Evolutionary conservation across 2,329 filamentous ascomycete genomes (phyloP).

Genomic region (Fonsecaea erecta): DNA sequence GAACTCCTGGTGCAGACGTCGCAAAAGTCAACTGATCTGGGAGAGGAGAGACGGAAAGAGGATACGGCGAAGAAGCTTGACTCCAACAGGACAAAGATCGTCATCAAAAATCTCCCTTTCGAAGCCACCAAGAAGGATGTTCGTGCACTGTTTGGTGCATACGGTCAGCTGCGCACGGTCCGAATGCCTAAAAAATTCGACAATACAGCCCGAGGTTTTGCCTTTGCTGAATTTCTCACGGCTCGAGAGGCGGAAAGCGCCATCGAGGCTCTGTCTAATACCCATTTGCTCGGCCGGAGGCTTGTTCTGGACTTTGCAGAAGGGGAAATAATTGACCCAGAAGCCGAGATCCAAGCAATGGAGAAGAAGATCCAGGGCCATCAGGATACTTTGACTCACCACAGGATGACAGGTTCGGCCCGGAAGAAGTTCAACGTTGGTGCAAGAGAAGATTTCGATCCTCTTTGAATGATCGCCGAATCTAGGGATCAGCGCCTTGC

Average conservation of each 20-base stretch:
- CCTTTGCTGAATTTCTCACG: slow-evolving; percentile 94
- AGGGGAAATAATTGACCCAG: slow-evolving; percentile 84
- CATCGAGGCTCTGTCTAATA: slow-evolving; percentile 86
- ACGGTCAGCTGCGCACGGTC: slow-evolving; percentile 89
- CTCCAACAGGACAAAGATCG: slow-evolving; percentile 81
- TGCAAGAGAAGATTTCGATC: slow-evolving; percentile 65
- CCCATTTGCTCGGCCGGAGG: slow-evolving; percentile 86
- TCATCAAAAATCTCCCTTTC: slow-evolving; percentile 98
- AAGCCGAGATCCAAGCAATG: slow-evolving; percentile 96
- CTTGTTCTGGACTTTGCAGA: slow-evolving; percentile 91
- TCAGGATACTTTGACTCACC: slow-evolving; percentile 85
- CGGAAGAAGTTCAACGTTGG: slow-evolving; percentile 86
- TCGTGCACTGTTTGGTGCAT: slow-evolving; percentile 80
- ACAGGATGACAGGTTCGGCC: slow-evolving; percentile 77
- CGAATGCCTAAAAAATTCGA: slow-evolving; percentile 96
- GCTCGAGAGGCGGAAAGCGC: slow-evolving; percentile 88
- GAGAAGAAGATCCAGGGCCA: slow-evolving; percentile 92
- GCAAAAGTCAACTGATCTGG: slow-evolving; percentile 84
- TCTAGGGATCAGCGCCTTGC: slow-evolving; percentile 10
- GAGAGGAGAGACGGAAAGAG: slow-evolving; percentile 80
- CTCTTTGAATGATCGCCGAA: slow-evolving; percentile 20
- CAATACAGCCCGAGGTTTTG: slow-evolving; percentile 85
- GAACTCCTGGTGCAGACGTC: slow-evolving; percentile 83
- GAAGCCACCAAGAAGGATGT: slow-evolving; percentile 93
- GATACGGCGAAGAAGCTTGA: slow-evolving; percentile 82